Evolutionary conservation across 2,329 filamentous ascomycete genomes (phyloP).

Genomic region (Cordyceps cicadae): DNA sequence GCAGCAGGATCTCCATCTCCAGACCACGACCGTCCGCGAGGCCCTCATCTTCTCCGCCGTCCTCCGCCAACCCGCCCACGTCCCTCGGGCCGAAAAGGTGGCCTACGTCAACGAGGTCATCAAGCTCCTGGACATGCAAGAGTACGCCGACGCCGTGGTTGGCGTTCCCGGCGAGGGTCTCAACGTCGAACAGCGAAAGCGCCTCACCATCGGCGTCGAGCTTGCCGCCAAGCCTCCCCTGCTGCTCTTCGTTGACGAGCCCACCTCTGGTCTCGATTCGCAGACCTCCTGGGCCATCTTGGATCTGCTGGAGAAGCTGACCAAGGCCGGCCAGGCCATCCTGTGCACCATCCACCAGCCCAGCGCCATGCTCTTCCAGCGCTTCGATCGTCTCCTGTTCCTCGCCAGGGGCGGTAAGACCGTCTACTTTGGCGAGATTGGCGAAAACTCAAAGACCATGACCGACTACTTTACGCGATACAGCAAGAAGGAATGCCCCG

Average conservation of each 20-base stretch:
- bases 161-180: slow-evolving; percentile 84
- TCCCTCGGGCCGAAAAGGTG: slow-evolving; percentile 69
- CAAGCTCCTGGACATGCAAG: slow-evolving; percentile 79
- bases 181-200: slow-evolving; percentile 62
- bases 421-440: slow-evolving; percentile 76
- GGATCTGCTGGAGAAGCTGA: slow-evolving; percentile 79
- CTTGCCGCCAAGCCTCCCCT: slow-evolving; percentile 85
- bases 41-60: slow-evolving; percentile 79
- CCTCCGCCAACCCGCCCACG: slow-evolving; percentile 70
- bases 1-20: slow-evolving; percentile 82
- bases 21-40: slow-evolving; percentile 80
- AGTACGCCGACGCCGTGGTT: slow-evolving; percentile 83
- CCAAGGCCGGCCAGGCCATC: slow-evolving; percentile 82
- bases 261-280: slow-evolving; percentile 86
- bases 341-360: slow-evolving; percentile 54
- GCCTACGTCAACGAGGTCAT: slow-evolving; percentile 88
- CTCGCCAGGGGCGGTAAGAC: slow-evolving; percentile 67
- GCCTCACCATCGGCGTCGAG: slow-evolving; percentile 92
- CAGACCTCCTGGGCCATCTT: slow-evolving; percentile 92
- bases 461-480: slow-evolving; percentile 70
- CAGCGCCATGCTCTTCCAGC: slow-evolving; percentile 30
- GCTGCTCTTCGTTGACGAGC: slow-evolving; percentile 88
- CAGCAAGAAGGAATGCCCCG: slow-evolving; percentile 56
- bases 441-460: slow-evolving; percentile 58
- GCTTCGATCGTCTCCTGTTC: slow-evolving; percentile 68